These are phyloP conservation scores for Phytophthora syringae DNA, from an alignment of 352 stramenopile species.

Conservation along the genomic window DNA sequence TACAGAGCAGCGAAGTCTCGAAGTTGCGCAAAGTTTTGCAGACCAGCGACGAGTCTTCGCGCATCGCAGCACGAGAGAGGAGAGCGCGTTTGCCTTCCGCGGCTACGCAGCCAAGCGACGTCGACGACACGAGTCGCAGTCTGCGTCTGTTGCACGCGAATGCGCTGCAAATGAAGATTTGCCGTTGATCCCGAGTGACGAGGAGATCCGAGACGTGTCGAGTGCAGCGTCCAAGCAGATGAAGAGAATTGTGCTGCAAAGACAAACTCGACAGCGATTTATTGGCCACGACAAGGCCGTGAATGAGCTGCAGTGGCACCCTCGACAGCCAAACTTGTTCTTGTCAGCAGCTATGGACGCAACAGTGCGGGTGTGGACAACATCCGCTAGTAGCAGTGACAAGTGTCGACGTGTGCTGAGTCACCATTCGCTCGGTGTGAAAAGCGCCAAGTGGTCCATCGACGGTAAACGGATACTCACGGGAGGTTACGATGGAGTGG, in stretches of 20 bases:
- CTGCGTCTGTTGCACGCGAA: background rate
- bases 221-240: background rate
- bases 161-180: background rate
- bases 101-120: constrained; percentile 38
- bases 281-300: constrained; percentile 42
- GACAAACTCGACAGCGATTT: constrained; percentile 20
- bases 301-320: constrained; percentile 56
- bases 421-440: constrained; percentile 51
- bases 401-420: constrained; percentile 17
- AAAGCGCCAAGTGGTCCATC: constrained; percentile 61
- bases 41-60: background rate
- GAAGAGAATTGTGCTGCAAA: constrained; percentile 9
- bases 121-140: background rate
- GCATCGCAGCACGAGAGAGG: constrained; percentile 18
- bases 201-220: background rate
- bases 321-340: constrained; percentile 38
- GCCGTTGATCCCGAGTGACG: constrained; percentile 5
- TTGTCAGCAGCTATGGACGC: constrained; percentile 71
- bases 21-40: constrained; percentile 5
- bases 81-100: constrained; percentile 39
- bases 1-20: background rate
- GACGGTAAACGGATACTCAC: constrained; percentile 50
- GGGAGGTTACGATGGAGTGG: constrained; percentile 49
- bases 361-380: constrained; percentile 55
- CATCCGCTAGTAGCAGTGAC: background rate